These are phyloP conservation scores for Sphagnum tenellum DNA, from an alignment of 225 moss, liverwort and hornwort species.

Conservation along the genomic window DNA sequence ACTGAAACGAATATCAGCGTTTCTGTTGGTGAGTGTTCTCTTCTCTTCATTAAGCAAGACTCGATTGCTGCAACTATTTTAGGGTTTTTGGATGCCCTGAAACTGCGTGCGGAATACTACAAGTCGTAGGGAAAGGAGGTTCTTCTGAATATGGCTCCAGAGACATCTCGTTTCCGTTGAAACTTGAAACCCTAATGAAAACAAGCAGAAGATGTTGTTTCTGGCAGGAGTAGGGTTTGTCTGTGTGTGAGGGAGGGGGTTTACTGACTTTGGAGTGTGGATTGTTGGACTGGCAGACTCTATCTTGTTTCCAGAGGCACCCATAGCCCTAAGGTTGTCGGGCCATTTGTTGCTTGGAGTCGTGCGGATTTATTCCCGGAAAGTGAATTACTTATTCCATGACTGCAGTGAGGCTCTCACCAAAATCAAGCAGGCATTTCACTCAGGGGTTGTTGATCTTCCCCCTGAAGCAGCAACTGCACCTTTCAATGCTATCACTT, in stretches of 20 bases:
- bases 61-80: no score
- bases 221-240: no score
- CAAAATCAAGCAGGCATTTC: conserved; percentile 96
- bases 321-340: conserved; percentile 88
- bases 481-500: conserved; percentile 92
- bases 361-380: conserved; percentile 93
- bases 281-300: conserved; percentile 56
- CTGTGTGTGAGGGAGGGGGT: no score
- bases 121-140: no score
- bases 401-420: conserved; percentile 99
- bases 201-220: no score
- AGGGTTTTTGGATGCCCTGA: neutral
- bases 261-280: no score
- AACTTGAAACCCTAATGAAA: no score
- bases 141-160: no score
- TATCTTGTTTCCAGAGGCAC: conserved; percentile 95
- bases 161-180: no score
- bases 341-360: conserved; percentile 93
- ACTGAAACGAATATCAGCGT: conserved; percentile 98
- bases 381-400: conserved; percentile 98
- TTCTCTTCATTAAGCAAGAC: neutral
- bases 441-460: conserved; percentile 93
- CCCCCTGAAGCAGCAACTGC: conserved; percentile 93
- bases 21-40: conserved; percentile 70
- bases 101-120: no score